Conservation (phyloP, 1,284 basidiomycete genomes). For the Rhodotorula sp. region DNA sequence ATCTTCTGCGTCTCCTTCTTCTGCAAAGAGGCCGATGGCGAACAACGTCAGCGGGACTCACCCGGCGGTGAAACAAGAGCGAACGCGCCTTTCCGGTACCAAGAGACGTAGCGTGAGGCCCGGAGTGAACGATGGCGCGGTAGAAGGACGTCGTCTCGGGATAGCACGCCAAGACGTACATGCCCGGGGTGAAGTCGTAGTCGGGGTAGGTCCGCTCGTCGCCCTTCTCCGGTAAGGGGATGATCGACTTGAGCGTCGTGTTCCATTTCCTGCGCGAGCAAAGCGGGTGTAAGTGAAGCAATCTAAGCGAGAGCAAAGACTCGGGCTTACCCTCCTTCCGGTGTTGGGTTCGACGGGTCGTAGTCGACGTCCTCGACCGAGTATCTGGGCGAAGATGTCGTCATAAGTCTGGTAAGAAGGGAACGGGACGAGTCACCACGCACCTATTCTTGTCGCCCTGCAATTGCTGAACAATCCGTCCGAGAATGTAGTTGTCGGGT, state of each 20-base stretch:
- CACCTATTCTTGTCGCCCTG: constrained; percentile 50
- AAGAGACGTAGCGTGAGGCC: constrained; percentile 11
- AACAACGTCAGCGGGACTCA: background rate
- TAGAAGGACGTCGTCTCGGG: constrained; percentile 58
- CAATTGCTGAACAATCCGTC: constrained; percentile 50
- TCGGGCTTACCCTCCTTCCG: constrained; percentile 32
- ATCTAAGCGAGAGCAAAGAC: background rate
- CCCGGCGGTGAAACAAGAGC: too few species aligned
- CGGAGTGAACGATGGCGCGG: constrained; percentile 50
- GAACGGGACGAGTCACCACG: background rate
- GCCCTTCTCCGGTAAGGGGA: constrained; percentile 53
- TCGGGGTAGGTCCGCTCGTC: constrained; percentile 49
- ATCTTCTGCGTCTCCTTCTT: constrained; percentile 26
- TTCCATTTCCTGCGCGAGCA: constrained; percentile 48
- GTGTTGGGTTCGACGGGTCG: constrained; percentile 15
- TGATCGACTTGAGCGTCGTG: constrained; percentile 52
- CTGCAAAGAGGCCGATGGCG: background rate
- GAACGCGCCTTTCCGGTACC: constrained; percentile 39
- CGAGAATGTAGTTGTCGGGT: constrained; percentile 52
- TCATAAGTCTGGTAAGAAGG: background rate
- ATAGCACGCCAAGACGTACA: constrained; percentile 54
- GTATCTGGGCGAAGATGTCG: constrained; percentile 37
- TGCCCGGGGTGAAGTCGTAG: constrained; percentile 49
- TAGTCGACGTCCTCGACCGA: constrained; percentile 49
- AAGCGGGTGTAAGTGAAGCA: background rate